Evolutionary conservation across 1,284 basidiomycete genomes (phyloP).

Genomic region (Gymnopus androsaceus): DNA sequence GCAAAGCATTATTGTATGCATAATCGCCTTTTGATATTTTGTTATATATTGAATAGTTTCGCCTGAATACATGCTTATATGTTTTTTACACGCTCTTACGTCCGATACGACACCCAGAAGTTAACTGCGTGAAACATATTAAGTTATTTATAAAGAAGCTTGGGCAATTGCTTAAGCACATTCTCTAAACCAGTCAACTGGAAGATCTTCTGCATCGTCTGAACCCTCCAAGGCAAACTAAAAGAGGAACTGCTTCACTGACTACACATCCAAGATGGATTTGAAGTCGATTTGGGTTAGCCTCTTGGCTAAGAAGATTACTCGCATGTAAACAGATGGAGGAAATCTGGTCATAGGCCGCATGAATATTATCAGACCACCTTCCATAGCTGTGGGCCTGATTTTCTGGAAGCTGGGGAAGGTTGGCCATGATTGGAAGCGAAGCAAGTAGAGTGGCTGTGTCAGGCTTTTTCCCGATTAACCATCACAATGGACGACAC

Average conservation of each 20-base stretch:
- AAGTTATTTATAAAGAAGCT: constrained; percentile 1
- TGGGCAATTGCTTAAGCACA: constrained; percentile 10
- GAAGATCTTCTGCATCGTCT: constrained; percentile 12
- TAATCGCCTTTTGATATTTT: too few species aligned
- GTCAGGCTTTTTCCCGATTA: not conserved
- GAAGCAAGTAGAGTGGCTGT: not conserved
- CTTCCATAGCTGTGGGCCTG: too few species aligned
- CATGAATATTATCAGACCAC: constrained; percentile 10
- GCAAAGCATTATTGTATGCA: too few species aligned
- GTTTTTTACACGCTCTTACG: too few species aligned
- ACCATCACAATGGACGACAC: not conserved
- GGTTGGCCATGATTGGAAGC: not conserved
- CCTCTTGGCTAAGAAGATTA: constrained; percentile 11
- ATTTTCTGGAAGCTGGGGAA: not conserved
- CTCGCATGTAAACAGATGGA: constrained; percentile 1
- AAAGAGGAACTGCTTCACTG: constrained; percentile 10
- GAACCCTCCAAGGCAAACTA: constrained; percentile 13
- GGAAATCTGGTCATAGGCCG: not conserved
- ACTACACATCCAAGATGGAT: constrained; percentile 4
- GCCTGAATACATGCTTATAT: too few species aligned
- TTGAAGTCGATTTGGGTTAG: constrained; percentile 10
- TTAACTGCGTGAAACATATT: too few species aligned
- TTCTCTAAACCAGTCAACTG: constrained; percentile 10
- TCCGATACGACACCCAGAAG: not conserved
- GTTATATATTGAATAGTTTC: too few species aligned